These are phyloP conservation scores for Geum urbanum DNA, from an alignment of 306 rosid species.

Conservation along the genomic window DNA sequence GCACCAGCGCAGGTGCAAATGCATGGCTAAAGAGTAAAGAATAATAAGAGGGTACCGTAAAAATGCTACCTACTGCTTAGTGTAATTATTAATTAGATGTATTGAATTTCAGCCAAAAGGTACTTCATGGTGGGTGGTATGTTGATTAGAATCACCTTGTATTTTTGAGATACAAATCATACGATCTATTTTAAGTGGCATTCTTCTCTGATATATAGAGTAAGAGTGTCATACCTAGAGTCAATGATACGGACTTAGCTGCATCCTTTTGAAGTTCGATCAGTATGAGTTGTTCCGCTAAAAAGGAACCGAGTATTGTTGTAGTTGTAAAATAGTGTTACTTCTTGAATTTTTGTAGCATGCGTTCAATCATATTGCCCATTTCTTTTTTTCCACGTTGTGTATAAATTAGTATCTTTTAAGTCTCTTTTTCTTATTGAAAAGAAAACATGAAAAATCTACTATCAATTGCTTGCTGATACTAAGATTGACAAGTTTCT, in stretches of 20 bases:
- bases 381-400: background rate
- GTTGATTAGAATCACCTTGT: slow-evolving; percentile 26
- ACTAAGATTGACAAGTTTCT: background rate
- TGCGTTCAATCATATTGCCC: background rate
- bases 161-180: slow-evolving; percentile 16
- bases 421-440: too few species aligned
- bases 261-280: slow-evolving; percentile 7
- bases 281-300: background rate
- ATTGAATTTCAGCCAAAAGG: slow-evolving; percentile 25
- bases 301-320: slow-evolving; percentile 3
- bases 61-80: slow-evolving; percentile 15
- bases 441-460: too few species aligned
- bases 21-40: slow-evolving; percentile 53
- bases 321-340: background rate
- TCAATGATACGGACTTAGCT: slow-evolving; percentile 10
- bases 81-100: slow-evolving; percentile 38
- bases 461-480: background rate
- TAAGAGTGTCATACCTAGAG: slow-evolving; percentile 20
- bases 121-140: slow-evolving; percentile 15
- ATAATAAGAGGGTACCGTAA: slow-evolving; percentile 26
- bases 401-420: background rate
- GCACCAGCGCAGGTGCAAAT: slow-evolving; percentile 64
- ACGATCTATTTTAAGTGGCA: slow-evolving; percentile 19
- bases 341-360: background rate
- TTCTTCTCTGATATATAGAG: slow-evolving; percentile 31